Evolutionary conservation across 345 rosid genomes (phyloP), one percentile per base, ranked within the genome.

Genomic region (Citrus reticulata): DNA sequence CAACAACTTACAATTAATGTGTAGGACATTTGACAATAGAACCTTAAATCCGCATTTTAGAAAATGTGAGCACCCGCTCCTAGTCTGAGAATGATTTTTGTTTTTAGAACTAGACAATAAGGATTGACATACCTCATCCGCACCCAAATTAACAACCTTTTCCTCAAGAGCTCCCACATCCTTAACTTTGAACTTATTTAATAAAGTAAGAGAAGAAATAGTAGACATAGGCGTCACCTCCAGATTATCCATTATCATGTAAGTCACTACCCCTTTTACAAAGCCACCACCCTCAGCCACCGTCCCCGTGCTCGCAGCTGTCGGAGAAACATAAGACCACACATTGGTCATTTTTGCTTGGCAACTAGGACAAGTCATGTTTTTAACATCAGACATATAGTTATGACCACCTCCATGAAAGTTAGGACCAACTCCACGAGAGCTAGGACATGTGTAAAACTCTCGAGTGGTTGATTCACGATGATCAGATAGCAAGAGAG

Each of bases 191-290:
- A 79, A 73, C 24, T 74, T 74, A 66, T 77, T 73, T n/a, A 83
- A 49, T 42, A 72, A 1, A 55, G 79, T 17, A 62, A 80, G 22
- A 22, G 27, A 9, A 7, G 55, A 58, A 25, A 49, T 60, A 1
- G 64, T n/a, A 10, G 84, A 81, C 64, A 77, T n/a, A 0, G 87
- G 85, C 40, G n/a, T 79, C 25, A 81, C 84, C 40, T 25, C 80
- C 73, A 87, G 54, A 73, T 83, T 69, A 68, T 85, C 85, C 81
- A 79, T 78, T 2, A 82, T 81, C 82, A 80, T 84, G 27, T 85
- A 85, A 0, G 83, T 83, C 4, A 79, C 82, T 4, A 72, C 46
- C 2, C 68, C 85, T 69, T 84, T 82, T 30, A 81, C 82, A 77
- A 76, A 81, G 4, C 86, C 90, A 2, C 37, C 73, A 1, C 29